A percentile compares a stretch with the other conserved stretches of the same genome.
phyloP scores from a whole-genome alignment of 768 basidiomycete genomes.

The Arthromyces matolae region DNA sequence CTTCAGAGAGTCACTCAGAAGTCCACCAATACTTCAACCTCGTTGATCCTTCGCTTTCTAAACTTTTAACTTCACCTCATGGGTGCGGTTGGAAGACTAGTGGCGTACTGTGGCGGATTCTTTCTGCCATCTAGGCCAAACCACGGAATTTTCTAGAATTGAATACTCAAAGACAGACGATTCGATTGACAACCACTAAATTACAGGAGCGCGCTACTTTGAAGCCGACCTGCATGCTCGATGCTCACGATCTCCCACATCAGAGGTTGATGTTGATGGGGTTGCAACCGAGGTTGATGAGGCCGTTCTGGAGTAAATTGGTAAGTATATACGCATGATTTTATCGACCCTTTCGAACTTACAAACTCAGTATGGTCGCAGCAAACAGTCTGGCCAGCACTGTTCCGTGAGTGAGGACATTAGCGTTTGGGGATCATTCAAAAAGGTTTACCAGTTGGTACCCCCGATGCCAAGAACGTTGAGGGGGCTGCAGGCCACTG shows the following conservation, averaged over 20 bases:
- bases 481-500: constrained; percentile 13
- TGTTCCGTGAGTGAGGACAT: not conserved
- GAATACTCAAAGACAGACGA: not conserved
- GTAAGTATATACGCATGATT: not conserved
- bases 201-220: no score
- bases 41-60: no score
- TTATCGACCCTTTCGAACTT: constrained; percentile 1
- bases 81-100: no score
- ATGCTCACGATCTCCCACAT: not conserved
- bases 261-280: constrained; percentile 3
- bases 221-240: not conserved
- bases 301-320: constrained; percentile 2
- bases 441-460: constrained; percentile 10
- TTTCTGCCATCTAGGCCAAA: no score
- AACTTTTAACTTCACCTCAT: no score
- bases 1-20: no score
- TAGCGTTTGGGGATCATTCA: not conserved
- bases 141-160: no score
- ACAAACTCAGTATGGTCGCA: constrained; percentile 17
- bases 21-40: no score
- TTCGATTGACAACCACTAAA: no score
- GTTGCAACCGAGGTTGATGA: constrained; percentile 8
- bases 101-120: no score
- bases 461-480: constrained; percentile 10
- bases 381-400: constrained; percentile 17